Evolutionary conservation across 179 eudicot genomes (phyloP).

Genomic region (Sideroxylon spinosum): DNA sequence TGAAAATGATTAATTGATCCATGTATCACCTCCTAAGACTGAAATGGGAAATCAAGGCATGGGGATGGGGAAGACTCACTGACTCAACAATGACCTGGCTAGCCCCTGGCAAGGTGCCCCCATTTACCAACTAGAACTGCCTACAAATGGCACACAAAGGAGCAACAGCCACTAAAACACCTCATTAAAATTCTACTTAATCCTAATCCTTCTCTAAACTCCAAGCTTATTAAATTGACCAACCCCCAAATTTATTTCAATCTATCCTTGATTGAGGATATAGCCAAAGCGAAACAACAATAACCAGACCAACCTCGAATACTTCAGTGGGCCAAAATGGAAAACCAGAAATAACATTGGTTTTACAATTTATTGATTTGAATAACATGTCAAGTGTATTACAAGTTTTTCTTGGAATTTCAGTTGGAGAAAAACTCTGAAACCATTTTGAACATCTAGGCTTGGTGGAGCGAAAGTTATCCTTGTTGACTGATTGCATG

Average conservation of each 20-base stretch:
- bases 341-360: neutral
- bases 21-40: too few species aligned
- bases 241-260: too few species aligned
- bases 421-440: neutral
- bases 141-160: too few species aligned
- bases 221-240: neutral
- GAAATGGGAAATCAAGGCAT: too few species aligned
- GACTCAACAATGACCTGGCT: too few species aligned
- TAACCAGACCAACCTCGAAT: neutral
- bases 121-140: too few species aligned
- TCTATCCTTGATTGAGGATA: too few species aligned
- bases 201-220: neutral
- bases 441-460: neutral
- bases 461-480: neutral
- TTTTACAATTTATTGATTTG: neutral
- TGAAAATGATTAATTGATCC: too few species aligned
- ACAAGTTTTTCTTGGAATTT: neutral
- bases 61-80: too few species aligned
- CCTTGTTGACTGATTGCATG: neutral
- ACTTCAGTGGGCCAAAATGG: neutral
- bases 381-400: neutral
- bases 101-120: too few species aligned
- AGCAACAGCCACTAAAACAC: neutral
- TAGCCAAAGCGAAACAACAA: neutral
- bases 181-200: neutral